Percentiles rank a stretch among this genome's conserved stretches.
Conservation (phyloP, 2,329 filamentous ascomycete genomes). For the Trichoderma gracile region DNA sequence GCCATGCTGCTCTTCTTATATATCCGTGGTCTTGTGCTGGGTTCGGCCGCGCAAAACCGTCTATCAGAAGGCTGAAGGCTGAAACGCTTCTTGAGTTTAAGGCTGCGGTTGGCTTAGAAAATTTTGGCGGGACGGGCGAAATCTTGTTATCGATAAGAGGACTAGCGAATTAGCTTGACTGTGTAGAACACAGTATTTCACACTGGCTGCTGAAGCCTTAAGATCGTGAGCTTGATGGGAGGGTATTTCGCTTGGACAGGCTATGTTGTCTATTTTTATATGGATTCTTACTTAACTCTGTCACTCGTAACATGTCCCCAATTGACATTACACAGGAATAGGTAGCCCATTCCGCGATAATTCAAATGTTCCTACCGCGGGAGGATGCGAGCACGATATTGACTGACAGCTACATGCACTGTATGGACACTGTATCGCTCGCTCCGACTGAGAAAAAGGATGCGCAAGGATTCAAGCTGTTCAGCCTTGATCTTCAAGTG, state of each 20-base stretch:
- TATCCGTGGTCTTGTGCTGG: no score
- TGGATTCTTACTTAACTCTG: no score
- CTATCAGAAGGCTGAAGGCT: background rate
- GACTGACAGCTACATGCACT: conserved; percentile 2
- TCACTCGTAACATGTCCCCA: no score
- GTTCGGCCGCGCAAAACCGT: conserved; percentile 25
- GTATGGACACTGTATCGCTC: conserved; percentile 19
- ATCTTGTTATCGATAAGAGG: conserved; percentile 40
- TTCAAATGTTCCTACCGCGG: background rate
- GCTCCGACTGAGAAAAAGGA: conserved; percentile 16
- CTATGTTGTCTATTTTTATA: no score
- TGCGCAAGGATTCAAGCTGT: background rate
- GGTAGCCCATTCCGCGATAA: background rate
- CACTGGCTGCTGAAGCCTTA: background rate
- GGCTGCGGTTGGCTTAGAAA: conserved; percentile 28
- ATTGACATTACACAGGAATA: background rate
- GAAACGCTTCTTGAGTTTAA: background rate
- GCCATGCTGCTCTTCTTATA: conserved; percentile 38
- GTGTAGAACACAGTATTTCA: background rate
- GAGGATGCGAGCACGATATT: background rate
- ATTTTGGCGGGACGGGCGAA: conserved; percentile 33
- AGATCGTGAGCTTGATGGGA: no score
- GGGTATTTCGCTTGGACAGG: no score
- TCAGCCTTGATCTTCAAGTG: background rate
- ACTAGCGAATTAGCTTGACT: background rate